phyloP scores from a whole-genome alignment of 73 alveolate genomes.

The Paramecium sexaurelia region DNA sequence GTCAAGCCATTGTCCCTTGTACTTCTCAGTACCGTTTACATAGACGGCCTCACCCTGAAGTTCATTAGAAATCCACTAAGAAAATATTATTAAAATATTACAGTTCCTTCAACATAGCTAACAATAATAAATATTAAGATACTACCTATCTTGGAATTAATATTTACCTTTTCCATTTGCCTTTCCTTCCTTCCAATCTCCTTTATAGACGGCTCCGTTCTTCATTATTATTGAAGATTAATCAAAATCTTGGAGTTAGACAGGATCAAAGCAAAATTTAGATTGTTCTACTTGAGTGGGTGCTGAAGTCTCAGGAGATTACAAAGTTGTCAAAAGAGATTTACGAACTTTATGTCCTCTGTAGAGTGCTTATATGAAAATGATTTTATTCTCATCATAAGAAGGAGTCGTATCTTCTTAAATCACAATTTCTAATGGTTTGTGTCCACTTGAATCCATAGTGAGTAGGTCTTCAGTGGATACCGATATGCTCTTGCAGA shows the following conservation, averaged over 20 bases:
- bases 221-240: not conserved
- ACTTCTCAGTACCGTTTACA: not conserved
- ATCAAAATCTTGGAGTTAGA: not conserved
- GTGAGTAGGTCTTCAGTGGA: not conserved
- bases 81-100: not conserved
- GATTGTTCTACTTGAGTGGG: not conserved
- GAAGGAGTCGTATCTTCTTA: not conserved
- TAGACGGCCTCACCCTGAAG: not conserved
- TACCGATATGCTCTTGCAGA: not conserved
- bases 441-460: not conserved
- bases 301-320: not conserved
- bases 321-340: not conserved
- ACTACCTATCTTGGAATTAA: conserved; percentile 14
- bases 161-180: conserved; percentile 39
- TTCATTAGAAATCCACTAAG: not conserved
- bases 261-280: not conserved
- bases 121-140: not conserved
- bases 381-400: not conserved
- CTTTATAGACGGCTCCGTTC: conserved; percentile 17
- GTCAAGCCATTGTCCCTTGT: not conserved
- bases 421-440: not conserved
- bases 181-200: conserved; percentile 6
- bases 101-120: conserved; percentile 46
- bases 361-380: not conserved
- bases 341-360: conserved; percentile 30